A percentile compares a stretch with the other conserved stretches of the same genome.
phyloP scores from a whole-genome alignment of 768 basidiomycete genomes.

The Auriscalpium orientale region DNA sequence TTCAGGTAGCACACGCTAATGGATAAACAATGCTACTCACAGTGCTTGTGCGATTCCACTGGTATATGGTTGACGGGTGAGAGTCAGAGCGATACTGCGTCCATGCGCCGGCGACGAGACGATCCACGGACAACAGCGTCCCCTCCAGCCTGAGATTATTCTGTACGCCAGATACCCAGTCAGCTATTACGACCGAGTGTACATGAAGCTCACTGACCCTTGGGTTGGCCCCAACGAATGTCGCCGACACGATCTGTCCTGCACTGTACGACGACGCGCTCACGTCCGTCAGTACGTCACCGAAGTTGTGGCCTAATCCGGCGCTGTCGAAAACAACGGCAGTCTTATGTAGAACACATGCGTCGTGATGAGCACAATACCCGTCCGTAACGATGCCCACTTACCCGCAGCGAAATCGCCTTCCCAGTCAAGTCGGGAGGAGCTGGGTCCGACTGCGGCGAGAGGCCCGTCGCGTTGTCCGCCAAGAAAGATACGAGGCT shows the following conservation, averaged over 20 bases:
- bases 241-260: constrained; percentile 51
- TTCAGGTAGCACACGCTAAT: not conserved
- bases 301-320: constrained; percentile 52
- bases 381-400: not conserved
- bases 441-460: constrained; percentile 55
- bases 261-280: constrained; percentile 38
- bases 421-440: constrained; percentile 56
- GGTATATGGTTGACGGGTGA: constrained; percentile 66
- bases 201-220: constrained; percentile 36
- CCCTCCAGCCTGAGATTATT: constrained; percentile 71
- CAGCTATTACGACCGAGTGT: not conserved
- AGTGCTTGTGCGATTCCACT: constrained; percentile 52
- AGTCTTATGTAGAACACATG: constrained; percentile 29
- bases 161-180: constrained; percentile 25
- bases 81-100: constrained; percentile 60
- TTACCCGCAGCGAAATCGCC: constrained; percentile 62
- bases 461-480: constrained; percentile 32
- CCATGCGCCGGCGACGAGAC: constrained; percentile 42
- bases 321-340: constrained; percentile 54
- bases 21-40: constrained; percentile 25
- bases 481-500: constrained; percentile 58
- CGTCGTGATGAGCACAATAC: not conserved
- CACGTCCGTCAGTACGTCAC: constrained; percentile 53
- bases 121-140: constrained; percentile 66
- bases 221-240: constrained; percentile 74